These are phyloP conservation scores for Camelina laxa DNA, from an alignment of 345 rosid genomes.

Conservation along the genomic window DNA sequence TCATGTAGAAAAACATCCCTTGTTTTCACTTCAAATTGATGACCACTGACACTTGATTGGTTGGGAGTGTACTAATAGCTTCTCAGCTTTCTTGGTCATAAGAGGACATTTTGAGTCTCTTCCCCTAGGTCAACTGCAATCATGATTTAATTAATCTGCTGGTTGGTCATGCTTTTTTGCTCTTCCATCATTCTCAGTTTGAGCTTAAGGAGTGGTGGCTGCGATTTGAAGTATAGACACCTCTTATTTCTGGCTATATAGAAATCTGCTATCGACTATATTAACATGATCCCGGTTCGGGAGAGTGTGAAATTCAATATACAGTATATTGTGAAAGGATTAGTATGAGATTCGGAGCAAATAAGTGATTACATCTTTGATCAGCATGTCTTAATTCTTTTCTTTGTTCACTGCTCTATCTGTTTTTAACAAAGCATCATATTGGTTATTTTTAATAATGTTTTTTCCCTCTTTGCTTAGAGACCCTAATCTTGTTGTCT, in stretches of 20 bases:
- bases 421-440: constrained; percentile 11
- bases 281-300: neutral
- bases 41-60: constrained; percentile 11
- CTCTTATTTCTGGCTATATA: constrained; percentile 20
- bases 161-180: constrained; percentile 6
- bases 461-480: constrained; percentile 23
- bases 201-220: neutral
- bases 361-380: constrained; percentile 9
- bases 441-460: constrained; percentile 11
- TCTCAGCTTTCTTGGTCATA: constrained; percentile 1
- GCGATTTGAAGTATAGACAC: constrained; percentile 1
- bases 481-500: constrained; percentile 24
- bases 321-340: constrained; percentile 13
- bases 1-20: constrained; percentile 5
- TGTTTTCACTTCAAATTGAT: constrained; percentile 5
- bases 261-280: neutral
- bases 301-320: constrained; percentile 3
- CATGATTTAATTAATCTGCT: constrained; percentile 13
- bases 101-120: constrained; percentile 5
- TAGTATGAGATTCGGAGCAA: constrained; percentile 1
- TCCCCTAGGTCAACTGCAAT: constrained; percentile 16
- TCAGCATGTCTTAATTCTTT: constrained; percentile 10
- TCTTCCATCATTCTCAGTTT: neutral
- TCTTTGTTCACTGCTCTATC: constrained; percentile 5
- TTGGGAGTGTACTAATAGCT: constrained; percentile 18